These are phyloP conservation scores for Gymnopilus dilepis DNA, from an alignment of 768 basidiomycete species.

Conservation along the genomic window DNA sequence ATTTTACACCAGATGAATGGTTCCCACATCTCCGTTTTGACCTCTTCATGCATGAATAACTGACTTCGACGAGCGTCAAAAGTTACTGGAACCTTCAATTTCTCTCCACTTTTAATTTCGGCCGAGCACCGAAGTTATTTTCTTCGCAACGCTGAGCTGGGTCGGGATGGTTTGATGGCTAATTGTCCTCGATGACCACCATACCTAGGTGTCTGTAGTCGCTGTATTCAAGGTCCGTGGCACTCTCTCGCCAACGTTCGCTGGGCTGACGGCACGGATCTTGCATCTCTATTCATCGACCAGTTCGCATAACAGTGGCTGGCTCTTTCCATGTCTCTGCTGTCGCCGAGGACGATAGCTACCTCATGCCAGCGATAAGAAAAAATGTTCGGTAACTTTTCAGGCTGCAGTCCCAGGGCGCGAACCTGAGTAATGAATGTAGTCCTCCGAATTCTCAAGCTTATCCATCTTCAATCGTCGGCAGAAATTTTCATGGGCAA, in stretches of 20 bases:
- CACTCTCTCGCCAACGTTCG: constrained; percentile 2
- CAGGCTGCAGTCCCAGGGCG: constrained; percentile 9
- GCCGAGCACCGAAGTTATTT: background rate
- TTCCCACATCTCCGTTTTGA: background rate
- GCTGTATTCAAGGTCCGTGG: constrained; percentile 25
- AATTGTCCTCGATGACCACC: constrained; percentile 7
- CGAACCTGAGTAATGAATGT: constrained; percentile 11
- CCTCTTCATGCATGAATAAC: constrained; percentile 9
- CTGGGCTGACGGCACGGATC: constrained; percentile 26
- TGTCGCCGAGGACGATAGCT: constrained; percentile 11
- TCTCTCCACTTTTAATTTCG: constrained; percentile 4
- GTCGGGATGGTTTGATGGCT: constrained; percentile 8
- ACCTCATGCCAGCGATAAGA: constrained; percentile 18
- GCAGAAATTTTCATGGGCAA: constrained; percentile 4
- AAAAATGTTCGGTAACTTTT: constrained; percentile 18
- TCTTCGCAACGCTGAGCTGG: background rate
- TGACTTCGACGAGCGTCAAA: constrained; percentile 2
- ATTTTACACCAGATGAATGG: background rate
- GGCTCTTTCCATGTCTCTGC: constrained; percentile 9
- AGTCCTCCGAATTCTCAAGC: constrained; percentile 12
- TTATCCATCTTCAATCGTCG: constrained; percentile 16
- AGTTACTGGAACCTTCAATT: background rate
- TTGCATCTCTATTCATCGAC: constrained; percentile 13
- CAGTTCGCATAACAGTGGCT: constrained; percentile 5
- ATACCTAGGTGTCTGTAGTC: background rate